These are phyloP conservation scores for Phlyctochytrium planicorne DNA, from an alignment of 192 early-diverging fungal species.

Conservation along the genomic window DNA sequence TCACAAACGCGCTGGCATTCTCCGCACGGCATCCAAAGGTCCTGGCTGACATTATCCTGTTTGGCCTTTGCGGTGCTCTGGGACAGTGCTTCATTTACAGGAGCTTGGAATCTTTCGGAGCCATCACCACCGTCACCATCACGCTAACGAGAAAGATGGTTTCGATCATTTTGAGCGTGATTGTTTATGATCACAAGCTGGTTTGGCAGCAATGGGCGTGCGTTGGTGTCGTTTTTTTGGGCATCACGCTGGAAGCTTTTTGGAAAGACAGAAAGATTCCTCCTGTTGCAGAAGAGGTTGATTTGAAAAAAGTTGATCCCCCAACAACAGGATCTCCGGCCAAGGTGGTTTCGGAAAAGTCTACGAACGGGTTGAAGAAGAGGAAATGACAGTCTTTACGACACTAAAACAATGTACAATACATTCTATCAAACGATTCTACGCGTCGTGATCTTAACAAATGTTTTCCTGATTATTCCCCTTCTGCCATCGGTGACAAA, in stretches of 20 bases:
- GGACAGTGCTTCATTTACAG: constrained; percentile 99
- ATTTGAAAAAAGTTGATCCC: constrained; percentile 2
- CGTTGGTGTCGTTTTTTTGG: constrained; percentile 83
- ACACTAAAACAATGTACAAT: no score
- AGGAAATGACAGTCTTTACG: no score
- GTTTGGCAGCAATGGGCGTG: constrained; percentile 81
- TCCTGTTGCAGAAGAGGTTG: constrained; percentile 1
- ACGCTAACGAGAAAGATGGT: constrained; percentile 97
- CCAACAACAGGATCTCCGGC: no score
- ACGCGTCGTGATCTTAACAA: no score
- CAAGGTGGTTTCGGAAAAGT: no score
- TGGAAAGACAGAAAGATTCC: constrained; percentile 30
- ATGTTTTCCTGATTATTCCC: no score
- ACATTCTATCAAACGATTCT: no score
- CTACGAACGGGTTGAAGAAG: no score
- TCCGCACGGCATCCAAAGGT: constrained; percentile 76
- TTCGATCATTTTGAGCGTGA: constrained; percentile 87
- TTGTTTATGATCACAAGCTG: constrained; percentile 82
- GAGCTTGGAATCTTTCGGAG: constrained; percentile 87
- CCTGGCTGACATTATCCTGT: constrained; percentile 80
- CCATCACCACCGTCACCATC: constrained; percentile 85
- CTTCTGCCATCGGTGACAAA: no score
- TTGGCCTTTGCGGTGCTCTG: constrained; percentile 86
- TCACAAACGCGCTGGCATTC: constrained; percentile 72
- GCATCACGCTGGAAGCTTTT: constrained; percentile 45